Conservation (phyloP, 2,329 filamentous ascomycete genomes). For the Chrysosporium keratinophilum region DNA sequence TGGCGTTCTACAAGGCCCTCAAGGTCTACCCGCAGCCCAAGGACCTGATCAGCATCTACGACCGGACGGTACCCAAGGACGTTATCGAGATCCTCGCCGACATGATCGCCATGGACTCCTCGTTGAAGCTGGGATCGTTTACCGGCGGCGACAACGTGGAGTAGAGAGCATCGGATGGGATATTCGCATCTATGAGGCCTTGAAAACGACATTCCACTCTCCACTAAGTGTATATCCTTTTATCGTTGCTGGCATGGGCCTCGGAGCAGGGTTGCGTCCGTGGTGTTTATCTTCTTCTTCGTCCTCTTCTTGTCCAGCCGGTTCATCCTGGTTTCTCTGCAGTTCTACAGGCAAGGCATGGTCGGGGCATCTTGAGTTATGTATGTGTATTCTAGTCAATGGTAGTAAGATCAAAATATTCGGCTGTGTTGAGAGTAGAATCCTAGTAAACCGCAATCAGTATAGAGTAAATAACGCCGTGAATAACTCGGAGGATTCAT, state of each 20-base stretch:
- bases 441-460: too few relatives aligned
- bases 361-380: too few relatives aligned
- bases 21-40: slow-evolving; percentile 95
- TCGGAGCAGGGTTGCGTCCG: slow-evolving; percentile 1
- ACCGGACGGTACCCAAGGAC: slow-evolving; percentile 96
- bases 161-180: slow-evolving; percentile 23
- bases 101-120: slow-evolving; percentile 90
- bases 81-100: slow-evolving; percentile 93
- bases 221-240: slow-evolving; percentile 1
- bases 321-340: too few relatives aligned
- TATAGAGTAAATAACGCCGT: neutral
- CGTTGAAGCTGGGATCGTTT: slow-evolving; percentile 50
- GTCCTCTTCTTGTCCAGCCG: too few relatives aligned
- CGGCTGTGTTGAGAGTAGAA: too few relatives aligned
- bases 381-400: too few relatives aligned
- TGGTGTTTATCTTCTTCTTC: neutral
- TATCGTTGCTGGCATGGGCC: neutral
- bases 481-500: neutral
- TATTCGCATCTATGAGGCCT: neutral
- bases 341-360: too few relatives aligned
- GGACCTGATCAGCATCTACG: slow-evolving; percentile 92
- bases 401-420: too few relatives aligned
- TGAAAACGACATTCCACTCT: neutral
- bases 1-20: slow-evolving; percentile 95
- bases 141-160: slow-evolving; percentile 25